phyloP scores from a whole-genome alignment of 2,329 filamentous ascomycete genomes.

The Cladorrhinum sp. region DNA sequence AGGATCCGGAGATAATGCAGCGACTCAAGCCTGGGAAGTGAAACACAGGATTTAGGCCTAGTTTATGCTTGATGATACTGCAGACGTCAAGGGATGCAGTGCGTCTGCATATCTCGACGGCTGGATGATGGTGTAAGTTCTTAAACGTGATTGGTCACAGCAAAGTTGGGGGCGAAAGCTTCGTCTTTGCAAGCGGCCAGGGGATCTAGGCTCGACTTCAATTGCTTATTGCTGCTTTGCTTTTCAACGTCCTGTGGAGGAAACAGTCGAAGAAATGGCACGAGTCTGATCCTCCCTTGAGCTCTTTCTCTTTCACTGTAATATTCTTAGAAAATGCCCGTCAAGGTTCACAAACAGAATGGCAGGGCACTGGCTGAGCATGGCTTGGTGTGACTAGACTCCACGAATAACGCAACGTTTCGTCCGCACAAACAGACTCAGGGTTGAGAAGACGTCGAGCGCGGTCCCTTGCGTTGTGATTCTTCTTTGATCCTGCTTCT shows the following conservation, averaged over 20 bases:
- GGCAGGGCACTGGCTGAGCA: not conserved
- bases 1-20: not conserved
- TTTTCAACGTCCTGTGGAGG: constrained; percentile 8
- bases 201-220: not conserved
- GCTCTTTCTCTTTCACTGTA: not conserved
- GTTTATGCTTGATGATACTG: not conserved
- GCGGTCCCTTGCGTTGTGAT: not conserved
- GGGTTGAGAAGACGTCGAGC: not conserved
- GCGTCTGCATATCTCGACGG: not conserved
- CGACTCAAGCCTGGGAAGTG: too few relatives aligned
- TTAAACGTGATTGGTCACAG: not conserved
- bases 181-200: not conserved
- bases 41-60: too few relatives aligned
- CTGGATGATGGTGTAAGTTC: not conserved
- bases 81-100: not conserved
- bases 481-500: not conserved
- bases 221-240: constrained; percentile 13
- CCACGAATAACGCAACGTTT: not conserved
- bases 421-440: too few relatives aligned
- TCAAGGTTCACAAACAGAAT: not conserved
- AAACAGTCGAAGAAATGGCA: not conserved
- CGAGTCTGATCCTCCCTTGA: not conserved
- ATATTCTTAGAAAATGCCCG: not conserved
- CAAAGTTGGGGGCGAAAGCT: not conserved
- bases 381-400: not conserved